A percentile compares a stretch with the other conserved stretches of the same genome.
These are phyloP conservation scores for Alternaria triticimaculans DNA, from an alignment of 2,329 filamentous ascomycete genomes.

Conservation along the genomic window DNA sequence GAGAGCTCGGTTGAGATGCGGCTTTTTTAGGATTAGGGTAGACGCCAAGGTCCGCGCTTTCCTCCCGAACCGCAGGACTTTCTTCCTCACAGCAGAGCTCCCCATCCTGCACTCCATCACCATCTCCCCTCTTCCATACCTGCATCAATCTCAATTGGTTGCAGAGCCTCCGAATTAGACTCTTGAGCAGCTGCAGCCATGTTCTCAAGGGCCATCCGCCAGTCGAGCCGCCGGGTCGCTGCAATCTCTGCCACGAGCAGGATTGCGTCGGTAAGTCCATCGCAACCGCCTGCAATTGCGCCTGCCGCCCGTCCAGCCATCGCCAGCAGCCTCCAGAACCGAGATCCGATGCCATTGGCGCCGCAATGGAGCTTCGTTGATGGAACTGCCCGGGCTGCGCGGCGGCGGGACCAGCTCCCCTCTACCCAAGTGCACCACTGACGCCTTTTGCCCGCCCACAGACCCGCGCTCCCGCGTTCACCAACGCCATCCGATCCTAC, in stretches of 20 bases:
- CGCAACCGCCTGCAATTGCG: conserved; percentile 50
- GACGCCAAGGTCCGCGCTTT: conserved; percentile 34
- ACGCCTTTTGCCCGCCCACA: conserved; percentile 61
- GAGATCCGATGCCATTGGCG: conserved; percentile 42
- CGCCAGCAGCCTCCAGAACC: conserved; percentile 43
- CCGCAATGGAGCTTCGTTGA: conserved; percentile 47
- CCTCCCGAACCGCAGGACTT: conserved; percentile 40
- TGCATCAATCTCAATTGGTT: conserved; percentile 54
- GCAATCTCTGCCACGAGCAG: conserved; percentile 91
- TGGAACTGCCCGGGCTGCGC: conserved; percentile 50
- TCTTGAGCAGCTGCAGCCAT: conserved; percentile 66
- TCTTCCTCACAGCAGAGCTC: conserved; percentile 41
- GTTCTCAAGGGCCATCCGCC: conserved; percentile 98
- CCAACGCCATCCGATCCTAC: conserved; percentile 83
- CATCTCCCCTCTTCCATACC: conserved; percentile 49
- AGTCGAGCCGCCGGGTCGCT: conserved; percentile 93
- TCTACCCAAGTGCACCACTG: conserved; percentile 50
- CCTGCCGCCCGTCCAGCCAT: conserved; percentile 47
- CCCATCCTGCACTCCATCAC: conserved; percentile 46
- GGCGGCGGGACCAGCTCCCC: conserved; percentile 43
- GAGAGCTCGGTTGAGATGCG: conserved; percentile 15
- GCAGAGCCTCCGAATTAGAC: conserved; percentile 50
- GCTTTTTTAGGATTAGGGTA: conserved; percentile 28
- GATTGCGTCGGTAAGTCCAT: conserved; percentile 89
- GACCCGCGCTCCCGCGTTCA: conserved; percentile 83